Evolutionary conservation across 164 flowering plant genomes (phyloP), one percentile per base, ranked within the genome.

Genomic region (Annona squamosa): DNA sequence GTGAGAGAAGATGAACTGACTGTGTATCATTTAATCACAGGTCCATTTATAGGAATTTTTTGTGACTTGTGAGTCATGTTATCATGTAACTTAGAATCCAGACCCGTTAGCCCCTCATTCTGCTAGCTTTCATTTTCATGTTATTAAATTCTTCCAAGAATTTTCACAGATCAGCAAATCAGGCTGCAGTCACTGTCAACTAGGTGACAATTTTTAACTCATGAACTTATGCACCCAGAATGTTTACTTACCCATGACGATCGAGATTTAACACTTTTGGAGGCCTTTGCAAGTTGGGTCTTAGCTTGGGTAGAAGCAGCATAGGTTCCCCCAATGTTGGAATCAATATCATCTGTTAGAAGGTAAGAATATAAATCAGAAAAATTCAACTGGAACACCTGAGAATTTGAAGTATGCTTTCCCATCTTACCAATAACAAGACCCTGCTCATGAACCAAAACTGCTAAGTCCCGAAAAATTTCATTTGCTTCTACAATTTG

Each of bases 401-500:
- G 26, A 70, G 64, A 48, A 77, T 63, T 47, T 52, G 19, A 67
- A 68, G 44, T 9, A 2, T 45, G 42, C 17, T 67, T 48, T 26
- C 26, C 67, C 18, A 74, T 75, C 86, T 81, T 78, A 90, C 95
- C 92, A 48, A 90, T 88, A 26, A 82, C 81, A 69, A 84, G 84
- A 52, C 91, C 90, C 74, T 90, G 95, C 47, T 85, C 88, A 70
- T 88, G 88, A 73, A 88, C 90, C 13, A 90, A 82, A 77, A 90
- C 92, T 48, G 94, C 94, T 59, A 90, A 86, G 78, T 88, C 94
- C 83, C 82, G 86, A 77, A 90, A 88, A 70, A 90, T 88, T 69
- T 88, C 95, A 83, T 84, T 85, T 68, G 82, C 84, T 76, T 90
- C 72, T 61, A 81, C 90, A 76, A 90, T 88, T 79, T 90, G 85